phyloP scores from a whole-genome alignment of 164 flowering plant genomes.

The Magnolia officinalis region DNA sequence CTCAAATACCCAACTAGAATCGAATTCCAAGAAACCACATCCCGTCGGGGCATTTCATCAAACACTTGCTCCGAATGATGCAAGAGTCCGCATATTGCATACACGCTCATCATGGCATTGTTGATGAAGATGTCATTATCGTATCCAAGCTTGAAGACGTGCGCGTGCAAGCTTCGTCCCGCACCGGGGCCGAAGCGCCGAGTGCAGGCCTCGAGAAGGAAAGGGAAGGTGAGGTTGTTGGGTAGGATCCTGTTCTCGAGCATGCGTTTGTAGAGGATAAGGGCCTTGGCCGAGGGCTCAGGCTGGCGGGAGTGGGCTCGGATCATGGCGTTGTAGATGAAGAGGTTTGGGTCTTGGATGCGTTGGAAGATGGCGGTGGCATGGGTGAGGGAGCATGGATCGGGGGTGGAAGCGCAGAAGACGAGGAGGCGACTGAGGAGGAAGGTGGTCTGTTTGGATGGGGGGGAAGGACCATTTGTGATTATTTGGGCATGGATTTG shows the following conservation, averaged over 20 bases:
- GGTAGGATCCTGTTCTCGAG: slow-evolving; percentile 39
- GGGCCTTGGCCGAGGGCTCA: slow-evolving; percentile 13
- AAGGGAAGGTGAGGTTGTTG: slow-evolving; percentile 59
- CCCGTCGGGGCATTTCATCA: slow-evolving; percentile 51
- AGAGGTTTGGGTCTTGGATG: slow-evolving; percentile 33
- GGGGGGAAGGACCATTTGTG: slow-evolving; percentile 25
- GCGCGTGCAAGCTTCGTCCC: slow-evolving; percentile 48
- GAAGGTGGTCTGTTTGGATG: slow-evolving; percentile 27
- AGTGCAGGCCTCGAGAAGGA: slow-evolving; percentile 56
- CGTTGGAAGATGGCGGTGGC: slow-evolving; percentile 41
- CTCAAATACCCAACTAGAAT: slow-evolving; percentile 65
- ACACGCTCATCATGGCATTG: slow-evolving; percentile 46
- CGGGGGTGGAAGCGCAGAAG: slow-evolving; percentile 34
- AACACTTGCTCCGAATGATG: slow-evolving; percentile 40
- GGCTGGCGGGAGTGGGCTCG: slow-evolving; percentile 37
- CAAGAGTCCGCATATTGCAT: slow-evolving; percentile 32
- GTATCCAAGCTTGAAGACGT: slow-evolving; percentile 42
- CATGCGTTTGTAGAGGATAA: slow-evolving; percentile 52
- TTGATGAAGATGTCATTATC: slow-evolving; percentile 36
- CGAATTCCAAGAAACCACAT: slow-evolving; percentile 77
- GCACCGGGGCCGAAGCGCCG: slow-evolving; percentile 15
- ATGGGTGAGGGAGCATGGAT: slow-evolving; percentile 34
- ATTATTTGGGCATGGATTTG: slow-evolving; percentile 58
- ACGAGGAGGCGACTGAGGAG: slow-evolving; percentile 64
- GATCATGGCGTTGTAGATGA: slow-evolving; percentile 56